Conservation (phyloP, 352 stramenopile species). For the Globisporangium cederbergense region DNA sequence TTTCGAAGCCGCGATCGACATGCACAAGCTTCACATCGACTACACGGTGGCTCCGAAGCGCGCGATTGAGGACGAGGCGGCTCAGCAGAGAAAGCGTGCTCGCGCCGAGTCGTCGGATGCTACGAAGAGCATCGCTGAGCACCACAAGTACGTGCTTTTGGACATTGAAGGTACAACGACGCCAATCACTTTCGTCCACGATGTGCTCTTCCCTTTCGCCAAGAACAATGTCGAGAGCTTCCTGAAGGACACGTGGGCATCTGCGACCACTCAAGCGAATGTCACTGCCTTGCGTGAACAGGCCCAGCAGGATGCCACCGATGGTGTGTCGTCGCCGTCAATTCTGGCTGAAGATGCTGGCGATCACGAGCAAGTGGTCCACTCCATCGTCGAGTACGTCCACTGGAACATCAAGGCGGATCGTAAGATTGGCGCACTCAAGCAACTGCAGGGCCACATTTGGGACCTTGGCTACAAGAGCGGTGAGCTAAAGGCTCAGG, state of each 20-base stretch:
- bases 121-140: slow-evolving; percentile 46
- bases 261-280: slow-evolving; percentile 43
- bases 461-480: slow-evolving; percentile 86
- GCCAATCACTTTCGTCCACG: slow-evolving; percentile 95
- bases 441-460: slow-evolving; percentile 90
- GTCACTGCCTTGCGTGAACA: slow-evolving; percentile 46
- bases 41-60: slow-evolving; percentile 34
- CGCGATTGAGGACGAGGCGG: slow-evolving; percentile 32
- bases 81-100: slow-evolving; percentile 43
- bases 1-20: slow-evolving; percentile 89
- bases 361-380: slow-evolving; percentile 27
- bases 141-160: slow-evolving; percentile 91
- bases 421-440: slow-evolving; percentile 86
- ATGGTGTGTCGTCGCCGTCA: slow-evolving; percentile 27
- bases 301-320: slow-evolving; percentile 32
- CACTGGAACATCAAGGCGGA: slow-evolving; percentile 72
- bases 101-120: slow-evolving; percentile 22
- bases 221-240: slow-evolving; percentile 56
- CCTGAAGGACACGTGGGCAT: slow-evolving; percentile 50
- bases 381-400: slow-evolving; percentile 47
- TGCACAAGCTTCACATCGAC: slow-evolving; percentile 87
- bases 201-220: slow-evolving; percentile 93
- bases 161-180: slow-evolving; percentile 97
- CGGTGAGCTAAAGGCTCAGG: slow-evolving; percentile 82
- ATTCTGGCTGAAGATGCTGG: slow-evolving; percentile 19